Conservation (phyloP, 2,329 filamentous ascomycete genomes). For the Coniochaeta ligniaria region DNA sequence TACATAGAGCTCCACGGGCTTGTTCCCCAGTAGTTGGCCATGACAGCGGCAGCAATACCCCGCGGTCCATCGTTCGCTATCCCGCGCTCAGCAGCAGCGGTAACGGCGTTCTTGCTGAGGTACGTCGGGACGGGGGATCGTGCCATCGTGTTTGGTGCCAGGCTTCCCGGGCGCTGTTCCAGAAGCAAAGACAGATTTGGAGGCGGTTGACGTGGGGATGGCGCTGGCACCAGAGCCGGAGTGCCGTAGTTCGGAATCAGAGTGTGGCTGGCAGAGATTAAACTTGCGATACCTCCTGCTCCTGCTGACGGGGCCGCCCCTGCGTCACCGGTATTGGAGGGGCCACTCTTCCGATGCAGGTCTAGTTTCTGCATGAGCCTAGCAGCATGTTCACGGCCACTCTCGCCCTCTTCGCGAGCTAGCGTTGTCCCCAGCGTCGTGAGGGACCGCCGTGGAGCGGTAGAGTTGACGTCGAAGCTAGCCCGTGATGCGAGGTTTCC, state of each 20-base stretch:
- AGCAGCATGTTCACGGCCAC: constrained; percentile 71
- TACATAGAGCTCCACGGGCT: constrained; percentile 58
- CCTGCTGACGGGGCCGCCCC: constrained; percentile 30
- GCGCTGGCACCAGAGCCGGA: constrained; percentile 1
- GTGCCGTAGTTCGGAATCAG: constrained; percentile 56
- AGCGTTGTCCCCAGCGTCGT: constrained; percentile 46
- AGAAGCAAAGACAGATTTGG: constrained; percentile 26
- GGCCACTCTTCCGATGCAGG: constrained; percentile 64
- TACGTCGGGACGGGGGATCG: constrained; percentile 79
- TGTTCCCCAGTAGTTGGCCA: constrained; percentile 93
- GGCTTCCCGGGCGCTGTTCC: constrained; percentile 47
- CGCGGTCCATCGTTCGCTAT: constrained; percentile 54
- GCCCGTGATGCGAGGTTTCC: constrained; percentile 45
- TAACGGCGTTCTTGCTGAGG: constrained; percentile 77
- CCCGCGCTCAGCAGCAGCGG: constrained; percentile 70
- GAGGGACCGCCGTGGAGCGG: constrained; percentile 45
- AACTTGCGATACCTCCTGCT: constrained; percentile 67
- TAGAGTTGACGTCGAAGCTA: constrained; percentile 61
- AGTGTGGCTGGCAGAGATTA: constrained; percentile 79
- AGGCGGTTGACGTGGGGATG: neutral
- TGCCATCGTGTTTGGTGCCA: constrained; percentile 77
- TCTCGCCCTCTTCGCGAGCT: constrained; percentile 61
- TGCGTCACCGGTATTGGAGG: constrained; percentile 28
- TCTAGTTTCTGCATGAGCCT: constrained; percentile 92
- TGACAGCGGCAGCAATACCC: constrained; percentile 72